Evolutionary conservation across 177 flowering plant species (phyloP).

Genomic region (Vitis hybrid): DNA sequence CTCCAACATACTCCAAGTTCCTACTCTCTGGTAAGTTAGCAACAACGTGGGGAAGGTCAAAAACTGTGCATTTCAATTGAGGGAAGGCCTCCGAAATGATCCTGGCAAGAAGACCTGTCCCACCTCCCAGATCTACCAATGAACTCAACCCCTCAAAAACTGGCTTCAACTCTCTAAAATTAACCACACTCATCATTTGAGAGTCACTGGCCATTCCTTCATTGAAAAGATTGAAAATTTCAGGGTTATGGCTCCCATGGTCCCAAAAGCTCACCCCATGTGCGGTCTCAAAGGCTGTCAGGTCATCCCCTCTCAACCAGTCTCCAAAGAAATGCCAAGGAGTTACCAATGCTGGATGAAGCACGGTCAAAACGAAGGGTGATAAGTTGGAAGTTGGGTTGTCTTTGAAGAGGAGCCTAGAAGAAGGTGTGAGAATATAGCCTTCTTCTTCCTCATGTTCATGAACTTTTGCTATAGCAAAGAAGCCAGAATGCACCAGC

Average conservation of each 20-base stretch:
- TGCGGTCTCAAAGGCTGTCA: conserved; percentile 5
- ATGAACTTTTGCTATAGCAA: conserved; percentile 4
- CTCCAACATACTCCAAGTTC: conserved; percentile 9
- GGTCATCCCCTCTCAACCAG: conserved; percentile 13
- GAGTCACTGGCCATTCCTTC: conserved; percentile 20
- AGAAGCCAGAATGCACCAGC: conserved; percentile 28
- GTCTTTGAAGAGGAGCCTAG: conserved; percentile 3
- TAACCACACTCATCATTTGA: neutral
- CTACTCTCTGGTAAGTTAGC: conserved; percentile 2
- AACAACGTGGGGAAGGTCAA: conserved; percentile 20
- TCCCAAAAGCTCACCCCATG: conserved; percentile 15
- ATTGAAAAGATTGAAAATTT: conserved; percentile 4
- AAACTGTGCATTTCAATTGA: conserved; percentile 11
- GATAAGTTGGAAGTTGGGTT: neutral
- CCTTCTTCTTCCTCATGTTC: conserved; percentile 21
- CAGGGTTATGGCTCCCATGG: neutral
- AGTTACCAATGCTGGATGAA: neutral
- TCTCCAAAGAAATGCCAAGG: neutral
- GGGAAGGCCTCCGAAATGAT: conserved; percentile 15
- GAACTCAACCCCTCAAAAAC: conserved; percentile 15
- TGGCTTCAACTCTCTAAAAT: neutral
- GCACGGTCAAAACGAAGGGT: neutral
- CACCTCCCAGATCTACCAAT: conserved; percentile 17
- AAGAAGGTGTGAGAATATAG: conserved; percentile 6
- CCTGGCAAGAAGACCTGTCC: conserved; percentile 10